Evolutionary conservation across 352 stramenopile genomes (phyloP), one percentile per base, ranked within the genome.

Genomic region (Globisporangium perplexum): DNA sequence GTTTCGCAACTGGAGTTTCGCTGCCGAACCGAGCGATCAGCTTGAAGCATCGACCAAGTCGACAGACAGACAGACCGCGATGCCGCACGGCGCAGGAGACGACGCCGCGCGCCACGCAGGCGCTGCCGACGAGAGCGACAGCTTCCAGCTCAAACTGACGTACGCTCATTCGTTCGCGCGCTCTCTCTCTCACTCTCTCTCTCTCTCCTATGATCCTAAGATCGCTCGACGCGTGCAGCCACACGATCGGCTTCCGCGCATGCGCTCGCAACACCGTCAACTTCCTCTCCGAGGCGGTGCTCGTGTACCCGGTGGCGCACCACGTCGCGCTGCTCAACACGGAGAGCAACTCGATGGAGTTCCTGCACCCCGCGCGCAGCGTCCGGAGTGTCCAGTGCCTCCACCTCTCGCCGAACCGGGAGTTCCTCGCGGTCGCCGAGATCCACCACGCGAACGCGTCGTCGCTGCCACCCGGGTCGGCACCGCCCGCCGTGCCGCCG

Each of bases 291-390:
- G 83, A 93, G 24, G 68, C 50, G 20, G 51, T 69, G 6, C 66
- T 90, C 7, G 72, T 88, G 44, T 90, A 89, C 42, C 78, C 83
- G 0, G 77, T 76, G 1, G 83, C 68, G 0, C 76, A 91, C 42
- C 78, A 91, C 50, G 62, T 91, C 31, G 65, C 48, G 2, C 55
- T 90, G 15, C 84, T 83, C 58, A 72, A 91, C 47, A 58, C 82
- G 0, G 83, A 90, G 43, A 74, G 26, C 18, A 66, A 63, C 6
- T 39, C 26, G 6, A 91, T 93, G 80, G 80, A 89, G 26, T 93
- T 93, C 33, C 63, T 93, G 22, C 71, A 90, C 46, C 69, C 77
- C 18, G 72, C 83, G 46, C 67, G 71, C 1, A 60, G 63, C 12
- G 61, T 80, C 28, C 77, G 80, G 38, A 69, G 53, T 5, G 61